Percentiles rank a stretch among this genome's conserved stretches.
These are phyloP conservation scores for Podaxis mareebaensis DNA, from an alignment of 768 basidiomycete species.

Conservation along the genomic window DNA sequence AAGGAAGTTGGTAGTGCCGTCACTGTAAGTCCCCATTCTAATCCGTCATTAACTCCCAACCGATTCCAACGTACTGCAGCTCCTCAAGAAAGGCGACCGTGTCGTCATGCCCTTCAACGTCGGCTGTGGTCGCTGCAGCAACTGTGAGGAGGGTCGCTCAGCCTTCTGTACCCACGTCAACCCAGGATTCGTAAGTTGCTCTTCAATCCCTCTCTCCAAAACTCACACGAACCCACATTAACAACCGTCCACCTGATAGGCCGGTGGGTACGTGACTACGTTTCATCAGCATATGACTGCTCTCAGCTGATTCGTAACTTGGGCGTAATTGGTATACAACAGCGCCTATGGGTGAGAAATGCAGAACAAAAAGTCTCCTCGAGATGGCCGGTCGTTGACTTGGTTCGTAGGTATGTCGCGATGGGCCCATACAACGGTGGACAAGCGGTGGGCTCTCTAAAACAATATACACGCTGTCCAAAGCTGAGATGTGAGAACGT, in stretches of 20 bases:
- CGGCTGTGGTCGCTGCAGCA: constrained; percentile 56
- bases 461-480: neutral
- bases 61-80: constrained; percentile 24
- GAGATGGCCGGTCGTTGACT: neutral
- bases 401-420: constrained; percentile 44
- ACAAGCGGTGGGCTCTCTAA: constrained; percentile 40
- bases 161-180: constrained; percentile 61
- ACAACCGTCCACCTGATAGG: constrained; percentile 27
- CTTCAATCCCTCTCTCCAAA: neutral
- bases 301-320: neutral
- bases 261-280: constrained; percentile 40
- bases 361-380: neutral
- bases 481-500: neutral
- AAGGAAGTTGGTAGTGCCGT: constrained; percentile 48
- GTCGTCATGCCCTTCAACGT: constrained; percentile 66
- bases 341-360: constrained; percentile 47
- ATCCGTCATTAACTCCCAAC: neutral
- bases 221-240: neutral
- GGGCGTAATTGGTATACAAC: neutral
- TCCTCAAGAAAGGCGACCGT: constrained; percentile 55
- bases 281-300: neutral
- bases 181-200: constrained; percentile 50
- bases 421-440: constrained; percentile 60
- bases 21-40: constrained; percentile 29
- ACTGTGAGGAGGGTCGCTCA: constrained; percentile 53